A percentile compares a stretch with the other conserved stretches of the same genome.
Evolutionary conservation across 1,139 yeast genomes (phyloP).

Genomic region (Sugiyamaella pinicola): DNA sequence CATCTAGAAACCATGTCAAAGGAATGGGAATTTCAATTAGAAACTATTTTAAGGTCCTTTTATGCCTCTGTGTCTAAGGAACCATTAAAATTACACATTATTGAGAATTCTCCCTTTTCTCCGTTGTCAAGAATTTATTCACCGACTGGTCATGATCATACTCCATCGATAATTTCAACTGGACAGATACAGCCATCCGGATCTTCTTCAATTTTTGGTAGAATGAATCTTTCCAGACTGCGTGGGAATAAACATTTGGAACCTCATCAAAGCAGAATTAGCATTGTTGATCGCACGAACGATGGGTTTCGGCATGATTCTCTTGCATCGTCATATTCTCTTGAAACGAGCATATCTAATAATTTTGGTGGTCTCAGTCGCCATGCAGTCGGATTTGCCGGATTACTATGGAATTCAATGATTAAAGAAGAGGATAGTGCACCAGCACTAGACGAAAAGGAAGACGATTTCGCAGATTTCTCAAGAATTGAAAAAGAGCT

Average conservation of each 20-base stretch:
- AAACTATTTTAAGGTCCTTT: constrained; percentile 34
- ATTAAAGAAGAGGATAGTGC: constrained; percentile 35
- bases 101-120: constrained; percentile 25
- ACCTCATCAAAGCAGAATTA: constrained; percentile 34
- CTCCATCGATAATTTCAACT: constrained; percentile 27
- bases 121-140: constrained; percentile 18
- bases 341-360: constrained; percentile 34
- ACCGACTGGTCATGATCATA: constrained; percentile 14
- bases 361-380: constrained; percentile 34
- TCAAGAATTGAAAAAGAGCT: constrained; percentile 37
- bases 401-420: constrained; percentile 41
- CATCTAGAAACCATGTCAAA: constrained; percentile 28
- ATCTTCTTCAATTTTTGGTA: constrained; percentile 32
- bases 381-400: constrained; percentile 44
- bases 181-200: constrained; percentile 13
- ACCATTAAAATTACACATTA: constrained; percentile 34
- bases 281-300: constrained; percentile 25
- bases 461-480: constrained; percentile 37
- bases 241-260: constrained; percentile 28
- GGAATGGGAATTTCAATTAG: constrained; percentile 38
- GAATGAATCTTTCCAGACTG: constrained; percentile 31
- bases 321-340: constrained; percentile 37
- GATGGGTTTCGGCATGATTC: constrained; percentile 36
- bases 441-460: constrained; percentile 26
- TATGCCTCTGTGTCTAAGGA: constrained; percentile 37